A percentile compares a stretch with the other conserved stretches of the same genome.
Conservation (phyloP, 306 rosid species). For the Astragalus membranaceus region DNA sequence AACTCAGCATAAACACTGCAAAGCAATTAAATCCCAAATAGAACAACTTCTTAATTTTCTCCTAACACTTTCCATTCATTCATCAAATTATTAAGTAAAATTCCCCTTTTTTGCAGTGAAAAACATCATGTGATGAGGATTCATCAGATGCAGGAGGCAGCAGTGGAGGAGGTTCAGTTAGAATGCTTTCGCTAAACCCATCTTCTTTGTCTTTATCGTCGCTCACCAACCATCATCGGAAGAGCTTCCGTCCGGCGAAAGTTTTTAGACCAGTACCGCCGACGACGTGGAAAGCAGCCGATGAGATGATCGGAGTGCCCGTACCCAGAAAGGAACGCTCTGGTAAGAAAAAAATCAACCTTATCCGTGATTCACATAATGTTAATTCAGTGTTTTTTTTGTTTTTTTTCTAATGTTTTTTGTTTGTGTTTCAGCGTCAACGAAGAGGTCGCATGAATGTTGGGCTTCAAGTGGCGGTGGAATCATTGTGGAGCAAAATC, state of each 20-base stretch:
- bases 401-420: background rate
- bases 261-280: conserved; percentile 60
- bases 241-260: conserved; percentile 74
- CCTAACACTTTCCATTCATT: no score
- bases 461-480: conserved; percentile 71
- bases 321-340: conserved; percentile 96
- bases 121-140: no score
- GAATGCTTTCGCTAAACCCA: conserved; percentile 90
- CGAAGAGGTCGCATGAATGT: conserved; percentile 90
- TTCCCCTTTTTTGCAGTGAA: no score
- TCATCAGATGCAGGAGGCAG: conserved; percentile 1
- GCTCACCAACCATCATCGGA: conserved; percentile 51
- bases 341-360: conserved; percentile 36
- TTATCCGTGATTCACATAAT: background rate
- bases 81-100: no score
- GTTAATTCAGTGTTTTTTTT: background rate
- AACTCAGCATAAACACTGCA: no score
- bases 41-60: no score
- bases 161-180: conserved; percentile 35
- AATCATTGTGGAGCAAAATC: conserved; percentile 49
- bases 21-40: no score
- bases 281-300: conserved; percentile 74
- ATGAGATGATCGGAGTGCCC: conserved; percentile 92
- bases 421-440: conserved; percentile 45
- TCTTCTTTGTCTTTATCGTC: conserved; percentile 27